A percentile compares a stretch with the other conserved stretches of the same genome.
These are phyloP conservation scores for Brasenia schreberi DNA, from an alignment of 164 flowering plant genomes.

Conservation along the genomic window DNA sequence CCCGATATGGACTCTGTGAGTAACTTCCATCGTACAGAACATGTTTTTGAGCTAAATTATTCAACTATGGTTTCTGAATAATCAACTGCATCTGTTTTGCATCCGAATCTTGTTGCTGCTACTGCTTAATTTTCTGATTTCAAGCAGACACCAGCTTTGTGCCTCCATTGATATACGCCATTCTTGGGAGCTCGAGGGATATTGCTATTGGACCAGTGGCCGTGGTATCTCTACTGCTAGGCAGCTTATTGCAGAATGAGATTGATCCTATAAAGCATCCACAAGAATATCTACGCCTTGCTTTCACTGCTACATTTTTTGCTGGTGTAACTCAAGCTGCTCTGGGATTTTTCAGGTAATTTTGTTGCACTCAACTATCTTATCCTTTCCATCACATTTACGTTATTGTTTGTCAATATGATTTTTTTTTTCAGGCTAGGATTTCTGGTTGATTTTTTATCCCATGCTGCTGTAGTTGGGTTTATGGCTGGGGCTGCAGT, in stretches of 20 bases:
- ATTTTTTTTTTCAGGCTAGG: constrained; percentile 46
- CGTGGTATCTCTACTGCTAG: constrained; percentile 84
- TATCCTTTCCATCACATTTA: background rate
- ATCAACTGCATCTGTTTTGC: too few species aligned
- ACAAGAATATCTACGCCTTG: constrained; percentile 52
- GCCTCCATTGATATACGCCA: constrained; percentile 86
- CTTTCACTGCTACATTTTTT: constrained; percentile 93
- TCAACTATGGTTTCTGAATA: too few species aligned
- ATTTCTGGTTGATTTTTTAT: constrained; percentile 83
- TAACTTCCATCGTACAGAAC: background rate
- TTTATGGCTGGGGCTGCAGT: constrained; percentile 98
- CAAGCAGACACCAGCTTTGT: constrained; percentile 86
- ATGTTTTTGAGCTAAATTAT: too few species aligned
- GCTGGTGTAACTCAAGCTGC: constrained; percentile 81
- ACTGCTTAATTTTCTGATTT: background rate
- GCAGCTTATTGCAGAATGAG: constrained; percentile 64
- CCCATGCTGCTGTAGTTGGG: constrained; percentile 96
- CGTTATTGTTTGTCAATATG: background rate
- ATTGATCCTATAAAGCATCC: constrained; percentile 35
- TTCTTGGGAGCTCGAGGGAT: constrained; percentile 95
- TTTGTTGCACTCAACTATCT: background rate
- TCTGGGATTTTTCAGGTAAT: constrained; percentile 78
- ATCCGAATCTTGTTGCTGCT: background rate
- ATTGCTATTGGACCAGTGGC: constrained; percentile 97
- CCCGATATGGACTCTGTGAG: constrained; percentile 73